phyloP scores from a whole-genome alignment of 768 basidiomycete species.

The Lactifluus rugatus region DNA sequence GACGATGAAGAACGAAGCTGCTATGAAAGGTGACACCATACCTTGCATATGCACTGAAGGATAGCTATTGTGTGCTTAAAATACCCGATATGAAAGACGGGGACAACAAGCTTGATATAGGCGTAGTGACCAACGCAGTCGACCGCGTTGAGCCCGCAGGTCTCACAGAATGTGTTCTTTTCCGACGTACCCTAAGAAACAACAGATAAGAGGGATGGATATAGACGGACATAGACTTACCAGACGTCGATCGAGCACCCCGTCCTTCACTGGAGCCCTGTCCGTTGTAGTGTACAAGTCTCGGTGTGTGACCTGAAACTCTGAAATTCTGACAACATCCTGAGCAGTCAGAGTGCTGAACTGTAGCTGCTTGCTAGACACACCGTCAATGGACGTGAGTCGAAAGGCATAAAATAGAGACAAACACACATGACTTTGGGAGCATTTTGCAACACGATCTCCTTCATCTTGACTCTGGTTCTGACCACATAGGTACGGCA shows the following conservation, averaged over 20 bases:
- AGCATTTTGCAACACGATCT: constrained; percentile 15
- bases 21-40: constrained; percentile 26
- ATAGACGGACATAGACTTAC: constrained; percentile 35
- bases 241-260: constrained; percentile 85
- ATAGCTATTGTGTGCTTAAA: constrained; percentile 93
- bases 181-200: constrained; percentile 78
- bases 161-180: constrained; percentile 87
- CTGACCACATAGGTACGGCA: background rate
- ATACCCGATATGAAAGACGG: constrained; percentile 97
- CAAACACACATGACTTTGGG: constrained; percentile 15
- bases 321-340: constrained; percentile 90
- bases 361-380: constrained; percentile 81
- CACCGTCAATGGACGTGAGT: background rate
- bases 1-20: background rate
- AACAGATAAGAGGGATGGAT: background rate
- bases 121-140: constrained; percentile 99
- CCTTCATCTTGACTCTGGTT: constrained; percentile 10
- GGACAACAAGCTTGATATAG: constrained; percentile 93
- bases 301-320: constrained; percentile 90
- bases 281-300: constrained; percentile 84
- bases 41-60: constrained; percentile 96
- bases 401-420: background rate
- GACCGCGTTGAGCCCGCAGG: constrained; percentile 83
- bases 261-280: constrained; percentile 79
- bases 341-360: constrained; percentile 91